Evolutionary conservation across 108 stramenopile genomes (phyloP).

Genomic region (Conticribra weissflogii): DNA sequence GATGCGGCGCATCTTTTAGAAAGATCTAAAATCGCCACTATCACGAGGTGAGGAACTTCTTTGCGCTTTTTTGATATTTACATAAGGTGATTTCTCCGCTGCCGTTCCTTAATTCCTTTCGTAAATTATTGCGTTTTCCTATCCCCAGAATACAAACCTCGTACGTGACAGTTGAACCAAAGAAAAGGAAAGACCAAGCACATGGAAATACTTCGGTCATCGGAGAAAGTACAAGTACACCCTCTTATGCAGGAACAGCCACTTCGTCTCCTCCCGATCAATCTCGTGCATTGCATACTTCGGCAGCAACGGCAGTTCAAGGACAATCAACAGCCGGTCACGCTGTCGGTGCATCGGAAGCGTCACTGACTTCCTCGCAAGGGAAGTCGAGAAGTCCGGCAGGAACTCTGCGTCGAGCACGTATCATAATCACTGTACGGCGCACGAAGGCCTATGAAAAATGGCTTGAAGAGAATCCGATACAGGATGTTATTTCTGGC

Average conservation of each 20-base stretch:
- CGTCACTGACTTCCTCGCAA: slow-evolving; percentile 9
- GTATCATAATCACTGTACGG: slow-evolving; percentile 79
- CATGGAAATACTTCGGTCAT: neutral
- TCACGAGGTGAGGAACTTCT: slow-evolving; percentile 60
- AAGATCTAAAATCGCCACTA: slow-evolving; percentile 78
- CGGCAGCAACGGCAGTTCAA: slow-evolving; percentile 17
- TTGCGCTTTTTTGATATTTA: slow-evolving; percentile 5
- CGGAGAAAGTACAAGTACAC: slow-evolving; percentile 5
- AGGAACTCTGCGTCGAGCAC: slow-evolving; percentile 71
- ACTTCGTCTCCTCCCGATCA: slow-evolving; percentile 1
- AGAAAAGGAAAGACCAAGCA: slow-evolving; percentile 47
- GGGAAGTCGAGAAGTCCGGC: slow-evolving; percentile 25
- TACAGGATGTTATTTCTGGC: slow-evolving; percentile 56
- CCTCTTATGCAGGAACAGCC: slow-evolving; percentile 13
- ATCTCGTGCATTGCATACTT: slow-evolving; percentile 28
- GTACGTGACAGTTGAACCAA: slow-evolving; percentile 79
- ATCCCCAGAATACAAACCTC: slow-evolving; percentile 71
- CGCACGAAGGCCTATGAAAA: slow-evolving; percentile 76
- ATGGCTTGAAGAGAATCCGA: slow-evolving; percentile 82
- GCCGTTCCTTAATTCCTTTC: neutral
- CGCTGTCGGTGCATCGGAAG: slow-evolving; percentile 5
- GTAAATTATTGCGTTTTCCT: neutral
- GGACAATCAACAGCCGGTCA: slow-evolving; percentile 20
- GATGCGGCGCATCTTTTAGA: slow-evolving; percentile 88
- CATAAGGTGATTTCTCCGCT: neutral